Conservation (phyloP, 495 filamentous ascomycete genomes). For the Lasiosphaeria miniovina region DNA sequence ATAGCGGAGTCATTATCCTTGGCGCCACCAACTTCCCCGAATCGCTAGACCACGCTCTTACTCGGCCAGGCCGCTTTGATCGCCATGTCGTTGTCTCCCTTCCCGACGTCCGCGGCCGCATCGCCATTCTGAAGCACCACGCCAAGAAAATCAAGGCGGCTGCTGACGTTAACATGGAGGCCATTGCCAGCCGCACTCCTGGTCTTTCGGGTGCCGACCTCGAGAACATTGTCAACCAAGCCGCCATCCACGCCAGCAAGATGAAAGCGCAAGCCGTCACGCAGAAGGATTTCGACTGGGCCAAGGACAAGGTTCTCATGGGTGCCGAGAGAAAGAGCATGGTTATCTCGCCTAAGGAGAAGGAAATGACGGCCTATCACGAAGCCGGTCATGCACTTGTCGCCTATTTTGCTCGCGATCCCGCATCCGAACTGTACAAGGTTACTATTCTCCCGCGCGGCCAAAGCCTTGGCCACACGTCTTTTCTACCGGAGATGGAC, state of each 20-base stretch:
- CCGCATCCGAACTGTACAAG: constrained; percentile 80
- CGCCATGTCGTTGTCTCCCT: constrained; percentile 83
- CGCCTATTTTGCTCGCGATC: constrained; percentile 68
- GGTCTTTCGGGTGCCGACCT: constrained; percentile 94
- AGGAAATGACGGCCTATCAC: constrained; percentile 94
- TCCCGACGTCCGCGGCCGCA: constrained; percentile 90
- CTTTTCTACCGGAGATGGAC: constrained; percentile 84
- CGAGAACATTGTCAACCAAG: constrained; percentile 95
- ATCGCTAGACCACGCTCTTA: constrained; percentile 89
- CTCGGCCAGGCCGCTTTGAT: constrained; percentile 92
- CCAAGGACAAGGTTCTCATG: constrained; percentile 98
- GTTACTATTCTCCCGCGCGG: constrained; percentile 94
- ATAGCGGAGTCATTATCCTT: constrained; percentile 89
- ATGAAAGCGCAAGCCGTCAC: constrained; percentile 68
- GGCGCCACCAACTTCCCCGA: constrained; percentile 96
- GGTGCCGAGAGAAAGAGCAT: constrained; percentile 85
- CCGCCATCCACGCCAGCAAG: constrained; percentile 85
- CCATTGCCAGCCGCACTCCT: constrained; percentile 80
- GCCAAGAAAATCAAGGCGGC: constrained; percentile 79
- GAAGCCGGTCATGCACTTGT: constrained; percentile 95
- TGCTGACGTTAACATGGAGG: constrained; percentile 73
- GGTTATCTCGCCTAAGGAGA: constrained; percentile 79
- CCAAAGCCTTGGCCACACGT: constrained; percentile 77
- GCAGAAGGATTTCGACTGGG: constrained; percentile 88
- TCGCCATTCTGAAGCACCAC: constrained; percentile 89